Percentiles rank a stretch among this genome's conserved stretches.
These are phyloP conservation scores for Aegilops longissima DNA, from an alignment of 176 grass and related monocot genomes.

Conservation along the genomic window DNA sequence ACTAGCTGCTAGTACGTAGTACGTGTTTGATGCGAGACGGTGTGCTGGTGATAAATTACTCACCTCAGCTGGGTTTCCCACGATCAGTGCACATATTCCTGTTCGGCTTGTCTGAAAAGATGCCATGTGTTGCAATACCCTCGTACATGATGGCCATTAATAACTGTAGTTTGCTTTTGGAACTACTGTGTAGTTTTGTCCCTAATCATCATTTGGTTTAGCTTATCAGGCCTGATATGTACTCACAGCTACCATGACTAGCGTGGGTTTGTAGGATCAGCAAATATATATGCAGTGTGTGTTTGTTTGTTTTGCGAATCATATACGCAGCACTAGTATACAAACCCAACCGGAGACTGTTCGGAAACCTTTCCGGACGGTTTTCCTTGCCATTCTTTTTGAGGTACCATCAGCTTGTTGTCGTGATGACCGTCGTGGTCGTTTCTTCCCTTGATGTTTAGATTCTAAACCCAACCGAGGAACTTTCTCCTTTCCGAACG, in stretches of 20 bases:
- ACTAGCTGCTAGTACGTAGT: not conserved
- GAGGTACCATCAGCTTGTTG: too few relatives aligned
- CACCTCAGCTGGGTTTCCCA: not conserved
- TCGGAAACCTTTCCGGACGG: too few relatives aligned
- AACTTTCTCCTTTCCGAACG: too few relatives aligned
- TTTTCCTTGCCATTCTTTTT: too few relatives aligned
- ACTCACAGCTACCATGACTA: not conserved
- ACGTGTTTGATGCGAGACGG: conserved; percentile 5
- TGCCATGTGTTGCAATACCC: conserved; percentile 35
- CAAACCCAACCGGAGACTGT: too few relatives aligned
- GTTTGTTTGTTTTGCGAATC: not conserved
- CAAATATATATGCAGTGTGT: not conserved
- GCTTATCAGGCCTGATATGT: not conserved
- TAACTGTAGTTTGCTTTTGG: not conserved
- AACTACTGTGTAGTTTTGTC: not conserved
- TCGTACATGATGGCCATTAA: conserved; percentile 22
- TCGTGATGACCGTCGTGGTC: too few relatives aligned
- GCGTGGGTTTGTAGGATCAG: not conserved
- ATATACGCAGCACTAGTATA: too few relatives aligned
- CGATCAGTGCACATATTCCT: conserved; percentile 21
- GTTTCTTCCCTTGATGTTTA: too few relatives aligned
- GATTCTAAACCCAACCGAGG: too few relatives aligned
- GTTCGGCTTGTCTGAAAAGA: conserved; percentile 42
- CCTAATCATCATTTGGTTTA: not conserved
- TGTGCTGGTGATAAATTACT: not conserved